Evolutionary conservation across 164 flowering plant species (phyloP), one percentile per base, ranked within the genome.

Genomic region (Nymphaea colorata): DNA sequence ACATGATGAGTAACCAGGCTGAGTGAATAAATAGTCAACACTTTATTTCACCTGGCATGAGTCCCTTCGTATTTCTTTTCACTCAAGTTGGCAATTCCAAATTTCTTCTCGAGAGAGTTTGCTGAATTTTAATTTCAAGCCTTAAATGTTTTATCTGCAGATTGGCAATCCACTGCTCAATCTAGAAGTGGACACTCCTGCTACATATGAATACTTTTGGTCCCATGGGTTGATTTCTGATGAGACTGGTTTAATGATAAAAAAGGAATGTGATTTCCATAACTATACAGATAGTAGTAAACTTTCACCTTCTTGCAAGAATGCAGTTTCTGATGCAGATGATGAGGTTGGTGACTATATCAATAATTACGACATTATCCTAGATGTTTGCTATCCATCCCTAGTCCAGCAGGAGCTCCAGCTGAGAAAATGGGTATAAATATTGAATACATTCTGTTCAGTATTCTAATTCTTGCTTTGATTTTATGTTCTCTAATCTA

Each of bases 211-310:
- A 67, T 91, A 17, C 81, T 94, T 82, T 71, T 93, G 97, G 98
- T 94, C 98, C 3, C 97, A 94, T 62, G 97, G 97, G 69, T 86
- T 94, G 97, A 94, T 94, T 44, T 94, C 98, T 59, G 98, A 94
- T 79, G 97, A 94, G 79, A 51, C 87, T 66, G 91, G 91, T 42
- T 87, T 88, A 17, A 71, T 85, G 55, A 87, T 94, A 68, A 86
- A 79, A 83, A 85, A 80, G 3, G 79, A 91, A 14, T 91, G 98
- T 71, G 82, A 89, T 71, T 94, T 94, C 61, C 87, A 84, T 12
- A 96, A 94, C 69, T 94, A 89, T 64, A 71, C 74, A 16, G 83
- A 75, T 68, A 72, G 70, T 8, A 76, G 72, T 74, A 84, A 93
- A 74, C 81, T 76, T 57, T 42, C 81, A 45, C 3, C 72, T 2